Evolutionary conservation across 2,329 filamentous ascomycete species (phyloP), one percentile per base, ranked within the genome.

Genomic region (Fonsecaea multimorphosa): DNA sequence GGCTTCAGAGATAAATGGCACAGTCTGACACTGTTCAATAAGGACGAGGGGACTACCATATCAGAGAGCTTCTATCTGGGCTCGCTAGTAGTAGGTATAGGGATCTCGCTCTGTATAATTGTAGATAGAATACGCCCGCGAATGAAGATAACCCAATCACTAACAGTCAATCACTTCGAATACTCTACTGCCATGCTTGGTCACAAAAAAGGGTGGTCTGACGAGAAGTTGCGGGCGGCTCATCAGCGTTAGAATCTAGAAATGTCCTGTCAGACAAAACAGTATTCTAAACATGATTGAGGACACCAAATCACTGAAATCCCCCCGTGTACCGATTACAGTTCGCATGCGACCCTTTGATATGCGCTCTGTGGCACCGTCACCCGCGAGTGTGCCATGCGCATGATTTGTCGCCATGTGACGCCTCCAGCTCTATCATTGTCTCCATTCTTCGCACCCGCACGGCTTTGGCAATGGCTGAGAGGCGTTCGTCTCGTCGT

Each of bases 401-500:
- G 65, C 67, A 67, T 67, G 59, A 56, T 51, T 58, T 24, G 38
- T 24, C 64, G 62, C 27, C 38, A 67, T 69, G 67, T 69, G 64
- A 69, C 55, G 59, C 56, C 60, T 61, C 36, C 58, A 58, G 62
- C 62, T 55, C 16, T 59, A 60, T 51, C 55, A 40, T 58, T 36
- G 49, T 61, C 46, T n/a, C 46, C 27, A n/a, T 19, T 56, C 7
- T 44, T 63, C 36, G 36, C 40, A 22, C 7, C 36, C 8, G n/a
- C 31, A 31, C 57, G 55, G 51, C 38, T 65, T 22, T 34, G 46
- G 40, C 38, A 49, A 65, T 68, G 66, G 58, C 66, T 68, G 57
- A 63, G 58, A 38, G 44, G 57, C 61, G 56, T 67, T 34, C 34
- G 19, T 19, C 51, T 69, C 6, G 38, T 61, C 14, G 16, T 63